Percentiles rank a stretch among this genome's conserved stretches.
Conservation (phyloP, 352 stramenopile species). For the Phytophthora tubulina region DNA sequence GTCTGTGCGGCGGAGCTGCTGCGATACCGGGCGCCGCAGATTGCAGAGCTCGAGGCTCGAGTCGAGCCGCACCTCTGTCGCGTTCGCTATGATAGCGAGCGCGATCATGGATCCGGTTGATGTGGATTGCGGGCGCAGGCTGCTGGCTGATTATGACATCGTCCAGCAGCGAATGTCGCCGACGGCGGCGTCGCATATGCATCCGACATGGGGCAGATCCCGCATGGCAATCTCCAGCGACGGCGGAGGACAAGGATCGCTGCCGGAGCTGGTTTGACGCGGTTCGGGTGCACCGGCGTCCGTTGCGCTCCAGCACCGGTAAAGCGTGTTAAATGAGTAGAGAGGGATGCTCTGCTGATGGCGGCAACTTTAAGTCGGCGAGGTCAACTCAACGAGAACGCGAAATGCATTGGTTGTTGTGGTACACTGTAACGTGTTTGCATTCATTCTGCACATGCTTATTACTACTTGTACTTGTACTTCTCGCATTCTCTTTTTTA, state of each 20-base stretch:
- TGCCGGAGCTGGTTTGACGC: constrained; percentile 1
- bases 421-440: constrained; percentile 20
- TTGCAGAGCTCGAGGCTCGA: constrained; percentile 13
- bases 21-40: constrained; percentile 7
- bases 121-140: constrained; percentile 30
- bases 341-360: constrained; percentile 11
- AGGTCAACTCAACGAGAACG: constrained; percentile 2
- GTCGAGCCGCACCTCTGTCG: neutral
- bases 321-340: constrained; percentile 9
- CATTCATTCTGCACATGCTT: constrained; percentile 40
- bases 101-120: constrained; percentile 10
- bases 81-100: constrained; percentile 7
- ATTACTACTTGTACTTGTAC: constrained; percentile 32
- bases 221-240: constrained; percentile 15
- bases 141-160: constrained; percentile 29
- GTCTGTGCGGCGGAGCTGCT: constrained; percentile 23
- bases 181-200: constrained; percentile 13
- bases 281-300: constrained; percentile 4
- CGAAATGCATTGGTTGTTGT: neutral
- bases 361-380: neutral
- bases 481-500: constrained; percentile 39
- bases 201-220: constrained; percentile 22
- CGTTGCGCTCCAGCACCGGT: constrained; percentile 12
- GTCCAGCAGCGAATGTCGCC: constrained; percentile 6
- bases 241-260: neutral